These are phyloP conservation scores for Scytalidium sp. DNA, from an alignment of 2,329 filamentous ascomycete species.

Conservation along the genomic window DNA sequence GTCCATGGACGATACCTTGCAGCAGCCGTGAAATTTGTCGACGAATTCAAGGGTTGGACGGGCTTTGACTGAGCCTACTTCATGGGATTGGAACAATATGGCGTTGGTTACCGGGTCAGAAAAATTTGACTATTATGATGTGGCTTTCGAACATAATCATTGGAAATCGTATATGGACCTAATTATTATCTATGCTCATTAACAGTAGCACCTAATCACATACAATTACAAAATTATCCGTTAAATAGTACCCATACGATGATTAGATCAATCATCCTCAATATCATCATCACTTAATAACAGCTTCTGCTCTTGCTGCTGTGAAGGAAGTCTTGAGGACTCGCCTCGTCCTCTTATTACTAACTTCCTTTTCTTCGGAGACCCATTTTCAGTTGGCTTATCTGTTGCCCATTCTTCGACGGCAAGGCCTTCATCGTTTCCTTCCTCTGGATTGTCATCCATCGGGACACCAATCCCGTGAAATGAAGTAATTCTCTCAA, in stretches of 20 bases:
- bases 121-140: no score
- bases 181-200: background rate
- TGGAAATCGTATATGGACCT: background rate
- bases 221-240: background rate
- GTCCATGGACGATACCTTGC: conserved; percentile 62
- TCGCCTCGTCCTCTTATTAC: conserved; percentile 20
- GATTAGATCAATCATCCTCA: conserved; percentile 52
- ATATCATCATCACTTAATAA: conserved; percentile 83
- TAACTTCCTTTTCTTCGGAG: conserved; percentile 44
- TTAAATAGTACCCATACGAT: background rate
- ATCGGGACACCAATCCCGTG: conserved; percentile 32
- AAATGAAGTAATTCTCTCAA: conserved; percentile 33
- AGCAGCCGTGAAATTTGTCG: conserved; percentile 68
- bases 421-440: conserved; percentile 31
- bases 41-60: conserved; percentile 70
- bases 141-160: background rate
- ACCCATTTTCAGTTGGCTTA: conserved; percentile 51
- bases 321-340: conserved; percentile 13
- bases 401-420: conserved; percentile 60
- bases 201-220: background rate
- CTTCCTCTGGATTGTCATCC: conserved; percentile 43
- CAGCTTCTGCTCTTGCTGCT: conserved; percentile 51
- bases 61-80: conserved; percentile 13
- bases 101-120: background rate
- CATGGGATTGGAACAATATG: background rate